Conservation (phyloP, 2,329 filamentous ascomycete species). For the Aureobasidium leucospermi region DNA sequence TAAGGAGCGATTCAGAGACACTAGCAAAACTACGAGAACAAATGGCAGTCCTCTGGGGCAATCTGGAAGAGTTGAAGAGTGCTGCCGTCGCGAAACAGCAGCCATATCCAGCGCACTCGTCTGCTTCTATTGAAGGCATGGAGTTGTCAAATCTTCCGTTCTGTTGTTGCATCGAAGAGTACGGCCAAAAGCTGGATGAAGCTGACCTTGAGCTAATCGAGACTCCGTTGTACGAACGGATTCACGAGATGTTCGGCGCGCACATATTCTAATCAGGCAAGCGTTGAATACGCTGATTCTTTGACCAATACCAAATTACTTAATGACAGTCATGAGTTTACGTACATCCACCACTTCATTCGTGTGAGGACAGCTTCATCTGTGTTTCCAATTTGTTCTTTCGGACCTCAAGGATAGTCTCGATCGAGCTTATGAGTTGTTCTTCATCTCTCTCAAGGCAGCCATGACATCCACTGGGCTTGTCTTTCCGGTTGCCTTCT, state of each 20-base stretch:
- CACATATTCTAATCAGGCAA: background rate
- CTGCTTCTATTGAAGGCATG: background rate
- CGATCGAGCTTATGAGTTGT: constrained; percentile 30
- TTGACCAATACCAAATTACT: background rate
- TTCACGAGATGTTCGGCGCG: constrained; percentile 22
- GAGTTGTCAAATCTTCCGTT: constrained; percentile 35
- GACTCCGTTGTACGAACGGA: constrained; percentile 26
- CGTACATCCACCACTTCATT: background rate
- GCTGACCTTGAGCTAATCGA: constrained; percentile 22
- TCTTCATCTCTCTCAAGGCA: constrained; percentile 85
- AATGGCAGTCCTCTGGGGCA: constrained; percentile 76
- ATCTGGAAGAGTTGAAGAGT: constrained; percentile 65
- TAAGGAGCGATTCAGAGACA: constrained; percentile 45
- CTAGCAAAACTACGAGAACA: constrained; percentile 57
- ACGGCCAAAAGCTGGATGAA: constrained; percentile 31
- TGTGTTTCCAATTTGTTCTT: background rate
- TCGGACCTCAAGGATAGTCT: background rate
- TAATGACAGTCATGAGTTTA: constrained; percentile 4
- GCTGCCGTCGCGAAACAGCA: constrained; percentile 13
- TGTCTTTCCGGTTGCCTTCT: constrained; percentile 74
- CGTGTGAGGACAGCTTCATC: background rate
- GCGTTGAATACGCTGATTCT: background rate
- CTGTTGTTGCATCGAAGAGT: constrained; percentile 38
- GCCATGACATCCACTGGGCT: constrained; percentile 79
- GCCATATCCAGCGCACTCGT: background rate